Percentiles rank a stretch among this genome's conserved stretches.
Evolutionary conservation across 495 filamentous ascomycete species (phyloP).

Genomic region (Aspergillus baeticus): DNA sequence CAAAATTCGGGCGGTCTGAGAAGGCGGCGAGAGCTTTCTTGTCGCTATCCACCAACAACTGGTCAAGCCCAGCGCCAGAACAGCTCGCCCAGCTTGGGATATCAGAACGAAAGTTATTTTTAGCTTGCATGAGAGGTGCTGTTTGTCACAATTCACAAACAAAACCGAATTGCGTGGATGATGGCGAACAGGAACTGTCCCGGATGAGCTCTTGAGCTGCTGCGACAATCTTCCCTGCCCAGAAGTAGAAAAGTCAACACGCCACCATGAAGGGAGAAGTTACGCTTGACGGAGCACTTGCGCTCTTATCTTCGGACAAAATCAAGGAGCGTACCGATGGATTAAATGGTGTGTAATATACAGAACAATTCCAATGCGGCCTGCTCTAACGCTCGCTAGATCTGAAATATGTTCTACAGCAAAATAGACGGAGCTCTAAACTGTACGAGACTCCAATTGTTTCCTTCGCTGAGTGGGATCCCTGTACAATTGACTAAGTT

Average conservation of each 20-base stretch:
- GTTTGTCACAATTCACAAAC: not conserved
- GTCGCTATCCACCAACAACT: constrained; percentile 10
- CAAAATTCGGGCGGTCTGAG: constrained; percentile 35
- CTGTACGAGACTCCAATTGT: constrained; percentile 44
- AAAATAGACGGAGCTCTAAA: constrained; percentile 55
- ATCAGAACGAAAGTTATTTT: not conserved
- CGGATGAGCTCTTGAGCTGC: constrained; percentile 1
- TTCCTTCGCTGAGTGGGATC: not conserved
- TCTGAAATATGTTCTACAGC: constrained; percentile 61
- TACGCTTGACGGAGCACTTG: constrained; percentile 39
- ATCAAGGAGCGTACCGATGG: constrained; percentile 51
- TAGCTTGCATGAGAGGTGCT: not conserved
- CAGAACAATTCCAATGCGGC: constrained; percentile 10
- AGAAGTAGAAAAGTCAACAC: constrained; percentile 3
- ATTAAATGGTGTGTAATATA: constrained; percentile 43
- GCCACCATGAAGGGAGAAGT: constrained; percentile 33
- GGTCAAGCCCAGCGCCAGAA: not conserved
- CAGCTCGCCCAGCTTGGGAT: not conserved
- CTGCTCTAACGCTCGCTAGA: constrained; percentile 35
- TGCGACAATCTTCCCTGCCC: not conserved
- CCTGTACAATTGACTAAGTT: constrained; percentile 18
- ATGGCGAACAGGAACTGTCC: not conserved
- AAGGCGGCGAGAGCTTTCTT: constrained; percentile 19
- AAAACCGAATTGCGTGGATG: not conserved
- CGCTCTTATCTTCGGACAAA: constrained; percentile 51